These are phyloP conservation scores for Ogataea glucozyma DNA, from an alignment of 805 yeast genomes.

Conservation along the genomic window DNA sequence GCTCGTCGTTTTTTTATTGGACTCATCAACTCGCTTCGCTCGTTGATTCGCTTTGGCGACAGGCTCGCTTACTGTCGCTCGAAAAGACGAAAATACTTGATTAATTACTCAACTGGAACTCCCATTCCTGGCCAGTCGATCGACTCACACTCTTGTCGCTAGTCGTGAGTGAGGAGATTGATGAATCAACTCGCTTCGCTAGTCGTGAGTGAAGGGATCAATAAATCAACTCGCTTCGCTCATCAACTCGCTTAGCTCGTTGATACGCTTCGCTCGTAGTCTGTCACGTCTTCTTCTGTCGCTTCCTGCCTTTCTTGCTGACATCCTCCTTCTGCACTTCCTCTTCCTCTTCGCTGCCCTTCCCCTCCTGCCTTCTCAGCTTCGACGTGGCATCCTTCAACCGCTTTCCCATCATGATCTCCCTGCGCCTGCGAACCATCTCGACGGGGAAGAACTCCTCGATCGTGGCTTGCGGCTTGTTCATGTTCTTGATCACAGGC, in stretches of 20 bases:
- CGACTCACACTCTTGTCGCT: too few species aligned
- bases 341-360: too few species aligned
- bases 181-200: background rate
- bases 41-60: too few species aligned
- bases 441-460: slow-evolving; percentile 71
- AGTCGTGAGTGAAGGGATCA: background rate
- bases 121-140: too few species aligned
- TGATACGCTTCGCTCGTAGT: too few species aligned
- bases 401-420: slow-evolving; percentile 57
- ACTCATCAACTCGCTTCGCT: too few species aligned
- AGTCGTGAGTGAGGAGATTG: background rate
- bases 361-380: too few species aligned
- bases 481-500: slow-evolving; percentile 82
- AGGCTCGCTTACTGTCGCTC: too few species aligned
- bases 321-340: slow-evolving; percentile 6
- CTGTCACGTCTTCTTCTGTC: slow-evolving; percentile 2
- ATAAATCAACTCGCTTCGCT: background rate
- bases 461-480: slow-evolving; percentile 63
- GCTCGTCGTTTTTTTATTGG: too few species aligned
- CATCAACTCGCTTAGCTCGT: too few species aligned
- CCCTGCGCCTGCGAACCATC: slow-evolving; percentile 46
- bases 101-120: too few species aligned
- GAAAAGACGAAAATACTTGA: too few species aligned
- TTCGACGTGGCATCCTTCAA: slow-evolving; percentile 57
- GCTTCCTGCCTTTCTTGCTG: slow-evolving; percentile 8